Base-by-base conservation (phyloP, 768 basidiomycete species). In the Lanmaoa pseudosensibilis region DNA sequence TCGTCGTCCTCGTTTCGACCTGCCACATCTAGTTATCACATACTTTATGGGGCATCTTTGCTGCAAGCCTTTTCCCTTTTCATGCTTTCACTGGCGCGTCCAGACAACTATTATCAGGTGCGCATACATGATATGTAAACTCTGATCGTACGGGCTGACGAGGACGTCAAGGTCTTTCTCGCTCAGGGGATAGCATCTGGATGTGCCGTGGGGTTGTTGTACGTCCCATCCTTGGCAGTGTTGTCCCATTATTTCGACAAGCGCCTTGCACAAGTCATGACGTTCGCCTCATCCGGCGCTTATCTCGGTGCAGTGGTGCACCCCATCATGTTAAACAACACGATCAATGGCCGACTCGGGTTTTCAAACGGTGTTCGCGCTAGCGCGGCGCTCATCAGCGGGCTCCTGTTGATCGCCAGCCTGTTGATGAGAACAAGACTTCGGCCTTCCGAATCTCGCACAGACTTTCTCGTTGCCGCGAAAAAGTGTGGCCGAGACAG, bases 281-380 rank as follows among this genome's bases (percentile, higher is more conserved):
- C 84, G 16, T 70, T 86, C 41, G 80, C 76, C 36, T 80, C 81
- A 15, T 80, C 82, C 18, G 80, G 79, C 23, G 78, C 83, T n/a
- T 83, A 80, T 18, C 65, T 84, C 15, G 86, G 87, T 3, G 84
- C 83, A 12, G 75, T 82, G 23, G 62, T 87, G 10, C 83, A 85
- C 55, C 83, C 84, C 3, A 84, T 86, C 61, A 78, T 86, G 74
- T 72, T 89, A 21, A 87, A 88, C 64, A 74, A 78, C 38, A 71
- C 63, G 3, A 58, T 50, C 56, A 78, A 76, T 53, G 77, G 78
- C 4, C 61, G 59, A 3, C 71, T 79, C 16, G 83, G 86, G 4
- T 78, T 83, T 41, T 72, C 69, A 15, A 75, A 71, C 33, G 74
- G 76, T 18, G 76, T 77, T 21, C 73, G 79, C 4, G 74, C 70